A percentile compares a stretch with the other conserved stretches of the same genome.
Evolutionary conservation across 2,329 filamentous ascomycete genomes (phyloP).

Genomic region (Colletotrichum sp.): DNA sequence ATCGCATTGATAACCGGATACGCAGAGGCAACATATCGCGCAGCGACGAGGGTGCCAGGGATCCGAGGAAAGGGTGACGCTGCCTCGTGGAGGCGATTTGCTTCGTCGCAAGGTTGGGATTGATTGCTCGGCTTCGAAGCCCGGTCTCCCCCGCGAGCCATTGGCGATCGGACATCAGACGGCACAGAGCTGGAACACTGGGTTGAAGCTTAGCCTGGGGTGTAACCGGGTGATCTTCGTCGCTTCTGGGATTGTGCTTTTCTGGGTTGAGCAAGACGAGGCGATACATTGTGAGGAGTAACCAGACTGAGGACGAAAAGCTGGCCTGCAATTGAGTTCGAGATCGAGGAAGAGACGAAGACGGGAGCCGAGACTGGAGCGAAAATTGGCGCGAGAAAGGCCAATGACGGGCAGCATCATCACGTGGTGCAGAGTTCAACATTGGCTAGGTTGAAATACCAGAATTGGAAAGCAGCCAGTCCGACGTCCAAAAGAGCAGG

Average conservation of each 20-base stretch:
- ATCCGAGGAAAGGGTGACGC: not conserved
- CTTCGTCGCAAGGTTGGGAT: constrained; percentile 13
- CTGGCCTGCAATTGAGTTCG: not conserved
- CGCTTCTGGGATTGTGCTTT: not conserved
- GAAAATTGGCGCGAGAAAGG: not conserved
- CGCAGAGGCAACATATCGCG: not conserved
- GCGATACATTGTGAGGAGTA: not conserved
- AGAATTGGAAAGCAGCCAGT: not conserved
- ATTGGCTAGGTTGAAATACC: not conserved
- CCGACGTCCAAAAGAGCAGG: not conserved
- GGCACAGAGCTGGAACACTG: constrained; percentile 18
- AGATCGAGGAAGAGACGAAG: not conserved
- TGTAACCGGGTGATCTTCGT: not conserved
- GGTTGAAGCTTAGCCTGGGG: constrained; percentile 2
- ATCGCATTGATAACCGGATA: not conserved
- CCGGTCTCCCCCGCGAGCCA: not conserved
- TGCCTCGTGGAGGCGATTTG: not conserved
- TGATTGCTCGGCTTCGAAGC: not conserved
- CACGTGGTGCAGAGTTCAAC: not conserved
- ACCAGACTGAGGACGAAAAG: not conserved
- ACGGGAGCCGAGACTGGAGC: not conserved
- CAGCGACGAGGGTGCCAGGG: not conserved
- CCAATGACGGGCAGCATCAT: not conserved
- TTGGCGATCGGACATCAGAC: constrained; percentile 16
- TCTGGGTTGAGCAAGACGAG: not conserved